These are phyloP conservation scores for Zygoascus bituminiphila DNA, from an alignment of 805 yeast genomes.

Conservation along the genomic window DNA sequence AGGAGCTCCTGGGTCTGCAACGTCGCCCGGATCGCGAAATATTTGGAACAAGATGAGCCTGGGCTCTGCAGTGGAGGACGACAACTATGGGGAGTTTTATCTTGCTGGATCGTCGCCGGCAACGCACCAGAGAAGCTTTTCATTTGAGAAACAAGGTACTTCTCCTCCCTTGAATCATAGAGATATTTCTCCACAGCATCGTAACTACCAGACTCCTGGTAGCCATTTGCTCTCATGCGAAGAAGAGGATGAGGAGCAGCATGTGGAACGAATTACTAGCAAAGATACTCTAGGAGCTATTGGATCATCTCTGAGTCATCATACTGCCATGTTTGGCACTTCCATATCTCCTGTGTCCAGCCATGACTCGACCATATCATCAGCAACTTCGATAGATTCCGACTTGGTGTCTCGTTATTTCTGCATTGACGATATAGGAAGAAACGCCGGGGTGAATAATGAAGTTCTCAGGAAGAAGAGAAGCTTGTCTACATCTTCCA, in stretches of 20 bases:
- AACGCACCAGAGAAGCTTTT: neutral
- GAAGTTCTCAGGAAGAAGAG: neutral
- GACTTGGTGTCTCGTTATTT: slow-evolving; percentile 10
- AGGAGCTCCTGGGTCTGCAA: neutral
- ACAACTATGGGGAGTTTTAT: neutral
- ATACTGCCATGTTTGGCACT: neutral
- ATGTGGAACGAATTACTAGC: neutral
- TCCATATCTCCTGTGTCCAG: neutral
- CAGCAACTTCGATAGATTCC: neutral
- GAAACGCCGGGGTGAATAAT: slow-evolving; percentile 8
- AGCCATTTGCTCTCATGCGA: slow-evolving; percentile 14
- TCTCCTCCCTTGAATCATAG: neutral
- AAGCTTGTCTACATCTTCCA: no score
- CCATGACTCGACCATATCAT: neutral
- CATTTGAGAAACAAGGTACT: neutral
- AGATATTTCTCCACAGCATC: neutral
- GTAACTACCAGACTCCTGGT: slow-evolving; percentile 7
- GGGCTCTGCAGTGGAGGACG: neutral
- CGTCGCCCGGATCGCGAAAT: neutral
- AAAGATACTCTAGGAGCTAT: neutral
- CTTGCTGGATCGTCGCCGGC: neutral
- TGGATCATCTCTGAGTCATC: neutral
- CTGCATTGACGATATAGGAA: slow-evolving; percentile 13
- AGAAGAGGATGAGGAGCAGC: slow-evolving; percentile 8
- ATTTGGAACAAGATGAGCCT: neutral